Base-by-base conservation (phyloP, 148 eudicot genomes). In the Chenopodium suecicum region DNA sequence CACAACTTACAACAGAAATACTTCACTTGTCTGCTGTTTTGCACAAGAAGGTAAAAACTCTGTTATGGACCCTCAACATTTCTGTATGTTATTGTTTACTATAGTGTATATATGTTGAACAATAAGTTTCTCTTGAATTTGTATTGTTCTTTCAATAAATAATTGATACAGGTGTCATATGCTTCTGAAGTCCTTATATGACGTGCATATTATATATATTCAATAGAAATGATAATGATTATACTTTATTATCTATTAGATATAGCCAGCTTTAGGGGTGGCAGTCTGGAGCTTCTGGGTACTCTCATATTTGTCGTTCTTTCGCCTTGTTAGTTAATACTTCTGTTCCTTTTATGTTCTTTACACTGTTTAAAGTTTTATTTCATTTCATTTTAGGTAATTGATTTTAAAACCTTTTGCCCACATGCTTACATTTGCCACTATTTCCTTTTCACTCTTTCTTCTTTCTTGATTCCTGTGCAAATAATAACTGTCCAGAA, bases 1-100 rank as follows among this genome's bases (percentile, higher is more conserved):
- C 84, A 31, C 82, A 81, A 74, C 71, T 85, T 74, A 81, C 84
- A 44, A 81, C 79, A 1, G 87, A 85, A 73, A 85, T 85, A 73
- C 74, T 25, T 25, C 82, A 85, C 82, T 82, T 85, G 70, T 85
- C 87, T 12, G 44, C 87, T 23, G 82, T 81, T 63, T 74, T 85
- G 87, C 84, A 81, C 76, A 85, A 85, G 37, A 85, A 85, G 87
- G 84, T 85, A 78, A 37, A 27, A 52, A 27, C 46, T 41, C 64
- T 20, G 16, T 22, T 31, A 54, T 14, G 4, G 52, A 16, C 63
- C 52, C 12, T 84, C 29, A 13, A 2, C 20, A 46, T 70, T 75
- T 48, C 17, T 58, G 29, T 14, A 31, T 44, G 22, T 41, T 20
- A 12, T 31, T 68, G 20, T 67, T 2, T 67, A 16, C 4, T 29